phyloP scores from a whole-genome alignment of 306 rosid genomes.

The Trifolium fragiferum region DNA sequence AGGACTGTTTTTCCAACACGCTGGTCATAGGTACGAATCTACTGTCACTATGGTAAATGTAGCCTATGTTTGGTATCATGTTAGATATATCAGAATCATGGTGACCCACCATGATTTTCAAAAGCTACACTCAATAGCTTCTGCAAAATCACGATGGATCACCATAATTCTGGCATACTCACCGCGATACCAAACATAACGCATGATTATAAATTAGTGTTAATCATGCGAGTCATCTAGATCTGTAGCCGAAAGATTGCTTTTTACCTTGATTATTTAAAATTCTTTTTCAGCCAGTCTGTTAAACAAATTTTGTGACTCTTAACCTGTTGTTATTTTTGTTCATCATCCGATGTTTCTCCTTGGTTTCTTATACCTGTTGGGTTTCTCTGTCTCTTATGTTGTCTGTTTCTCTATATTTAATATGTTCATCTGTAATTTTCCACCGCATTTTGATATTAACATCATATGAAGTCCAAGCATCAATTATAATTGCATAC shows the following conservation, averaged over 20 bases:
- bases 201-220: neutral
- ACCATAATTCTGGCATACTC: too few species aligned
- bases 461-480: slow-evolving; percentile 20
- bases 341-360: slow-evolving; percentile 8
- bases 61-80: too few species aligned
- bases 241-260: slow-evolving; percentile 1
- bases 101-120: too few species aligned
- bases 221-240: slow-evolving; percentile 5
- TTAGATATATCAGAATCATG: too few species aligned
- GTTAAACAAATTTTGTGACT: neutral
- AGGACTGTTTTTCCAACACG: slow-evolving; percentile 97
- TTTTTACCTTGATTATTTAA: slow-evolving; percentile 8
- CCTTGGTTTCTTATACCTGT: neutral
- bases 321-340: slow-evolving; percentile 11
- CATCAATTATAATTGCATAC: slow-evolving; percentile 11
- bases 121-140: too few species aligned
- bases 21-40: slow-evolving; percentile 89
- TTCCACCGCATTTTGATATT: slow-evolving; percentile 5
- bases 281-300: neutral
- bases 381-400: neutral
- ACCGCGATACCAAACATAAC: neutral
- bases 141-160: too few species aligned
- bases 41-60: slow-evolving; percentile 4
- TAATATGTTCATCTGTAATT: slow-evolving; percentile 9
- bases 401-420: slow-evolving; percentile 17